phyloP scores from a whole-genome alignment of 1,284 basidiomycete species.

The Tilletia walkeri region DNA sequence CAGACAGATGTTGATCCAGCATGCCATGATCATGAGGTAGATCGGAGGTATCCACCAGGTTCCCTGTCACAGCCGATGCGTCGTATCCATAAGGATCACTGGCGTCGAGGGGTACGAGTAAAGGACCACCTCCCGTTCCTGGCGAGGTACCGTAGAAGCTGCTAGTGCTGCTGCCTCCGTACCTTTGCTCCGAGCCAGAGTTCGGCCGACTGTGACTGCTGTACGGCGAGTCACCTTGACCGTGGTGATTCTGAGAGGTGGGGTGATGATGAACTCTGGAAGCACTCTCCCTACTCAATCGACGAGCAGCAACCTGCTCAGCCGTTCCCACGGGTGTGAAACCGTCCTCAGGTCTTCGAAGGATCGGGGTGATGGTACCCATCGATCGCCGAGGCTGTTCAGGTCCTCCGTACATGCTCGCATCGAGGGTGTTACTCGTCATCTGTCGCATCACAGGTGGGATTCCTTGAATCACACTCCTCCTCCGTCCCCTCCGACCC shows the following conservation, averaged over 20 bases:
- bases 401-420: not conserved
- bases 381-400: not conserved
- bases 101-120: not conserved
- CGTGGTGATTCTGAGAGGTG: not conserved
- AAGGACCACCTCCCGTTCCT: too few species aligned
- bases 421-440: not conserved
- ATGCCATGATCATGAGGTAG: not conserved
- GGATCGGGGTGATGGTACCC: constrained; percentile 9
- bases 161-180: too few species aligned
- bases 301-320: constrained; percentile 8
- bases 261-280: not conserved
- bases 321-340: constrained; percentile 13
- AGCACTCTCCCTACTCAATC: constrained; percentile 12
- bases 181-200: not conserved
- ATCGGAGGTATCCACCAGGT: constrained; percentile 4
- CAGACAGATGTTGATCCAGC: not conserved
- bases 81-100: not conserved
- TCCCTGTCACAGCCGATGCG: not conserved
- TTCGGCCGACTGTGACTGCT: not conserved
- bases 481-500: not conserved
- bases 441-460: constrained; percentile 6
- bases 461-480: not conserved
- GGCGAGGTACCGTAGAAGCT: too few species aligned
- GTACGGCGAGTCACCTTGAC: not conserved
- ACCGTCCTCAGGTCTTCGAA: constrained; percentile 12